Conservation (phyloP, 345 rosid genomes). For the Punica granatum region DNA sequence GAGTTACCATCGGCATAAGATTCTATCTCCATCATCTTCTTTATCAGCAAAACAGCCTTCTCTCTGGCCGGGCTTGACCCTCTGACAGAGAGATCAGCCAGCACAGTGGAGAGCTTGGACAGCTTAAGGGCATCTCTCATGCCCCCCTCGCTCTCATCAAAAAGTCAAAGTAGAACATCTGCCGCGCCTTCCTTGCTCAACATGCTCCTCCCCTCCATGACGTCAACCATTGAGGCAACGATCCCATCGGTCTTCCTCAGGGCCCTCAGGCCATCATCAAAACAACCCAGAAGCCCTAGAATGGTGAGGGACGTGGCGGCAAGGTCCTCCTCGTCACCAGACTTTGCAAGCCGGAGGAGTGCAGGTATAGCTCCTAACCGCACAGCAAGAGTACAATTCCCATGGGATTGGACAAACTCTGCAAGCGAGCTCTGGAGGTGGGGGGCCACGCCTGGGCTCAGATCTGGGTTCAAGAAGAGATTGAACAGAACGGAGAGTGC, state of each 20-base stretch:
- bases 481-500: constrained; percentile 46
- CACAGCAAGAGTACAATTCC: constrained; percentile 57
- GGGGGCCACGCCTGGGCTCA: constrained; percentile 20
- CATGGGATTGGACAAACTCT: constrained; percentile 57
- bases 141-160: constrained; percentile 51
- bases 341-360: constrained; percentile 23
- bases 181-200: constrained; percentile 61
- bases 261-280: constrained; percentile 40
- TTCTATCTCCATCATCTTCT: constrained; percentile 33
- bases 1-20: constrained; percentile 15
- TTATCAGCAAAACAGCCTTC: constrained; percentile 34
- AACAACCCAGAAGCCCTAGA: constrained; percentile 37
- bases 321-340: constrained; percentile 23
- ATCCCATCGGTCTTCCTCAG: constrained; percentile 26
- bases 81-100: constrained; percentile 48
- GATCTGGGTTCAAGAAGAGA: constrained; percentile 51
- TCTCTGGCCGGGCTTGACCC: constrained; percentile 49
- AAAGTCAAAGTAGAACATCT: constrained; percentile 36
- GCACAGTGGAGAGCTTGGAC: constrained; percentile 26
- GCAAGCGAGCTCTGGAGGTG: constrained; percentile 45
- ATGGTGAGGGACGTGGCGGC: constrained; percentile 34
- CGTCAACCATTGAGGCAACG: constrained; percentile 36
- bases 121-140: constrained; percentile 32
- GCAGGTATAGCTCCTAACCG: constrained; percentile 30
- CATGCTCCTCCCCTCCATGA: constrained; percentile 42